phyloP scores from a whole-genome alignment of 2,329 filamentous ascomycete species.

The Scytalidium sp. region DNA sequence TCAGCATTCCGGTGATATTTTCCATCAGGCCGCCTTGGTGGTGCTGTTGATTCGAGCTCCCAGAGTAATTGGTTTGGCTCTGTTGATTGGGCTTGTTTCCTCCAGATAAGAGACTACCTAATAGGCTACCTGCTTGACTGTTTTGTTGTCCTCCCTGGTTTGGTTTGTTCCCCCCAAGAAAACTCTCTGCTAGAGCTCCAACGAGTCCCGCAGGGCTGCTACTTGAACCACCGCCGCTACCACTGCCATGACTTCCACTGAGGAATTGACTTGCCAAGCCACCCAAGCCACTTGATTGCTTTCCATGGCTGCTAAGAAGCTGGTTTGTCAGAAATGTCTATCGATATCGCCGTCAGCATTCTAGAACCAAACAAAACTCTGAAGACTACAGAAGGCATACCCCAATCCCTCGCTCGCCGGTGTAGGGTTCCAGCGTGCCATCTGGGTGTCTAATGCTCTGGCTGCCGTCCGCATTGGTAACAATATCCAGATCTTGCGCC shows the following conservation, averaged over 20 bases:
- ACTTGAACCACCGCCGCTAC: conserved; percentile 18
- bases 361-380: background rate
- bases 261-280: conserved; percentile 33
- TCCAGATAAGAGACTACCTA: conserved; percentile 11
- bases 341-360: conserved; percentile 9
- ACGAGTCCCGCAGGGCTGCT: conserved; percentile 29
- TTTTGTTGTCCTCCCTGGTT: conserved; percentile 34
- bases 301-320: conserved; percentile 30
- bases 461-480: conserved; percentile 60
- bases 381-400: conserved; percentile 43
- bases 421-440: conserved; percentile 54
- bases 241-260: conserved; percentile 16
- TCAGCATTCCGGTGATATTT: conserved; percentile 25
- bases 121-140: conserved; percentile 29
- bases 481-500: conserved; percentile 39
- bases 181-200: conserved; percentile 47
- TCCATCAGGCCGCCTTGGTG: conserved; percentile 22
- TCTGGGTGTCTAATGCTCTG: conserved; percentile 60
- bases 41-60: background rate
- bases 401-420: conserved; percentile 59
- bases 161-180: conserved; percentile 43
- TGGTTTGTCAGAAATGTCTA: conserved; percentile 30
- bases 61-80: conserved; percentile 12
- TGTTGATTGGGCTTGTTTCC: conserved; percentile 15
- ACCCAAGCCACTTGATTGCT: conserved; percentile 16